Percentiles rank a stretch among this genome's conserved stretches.
Conservation (phyloP, 257 asterid species). For the Nicotiana tomentosiformis region DNA sequence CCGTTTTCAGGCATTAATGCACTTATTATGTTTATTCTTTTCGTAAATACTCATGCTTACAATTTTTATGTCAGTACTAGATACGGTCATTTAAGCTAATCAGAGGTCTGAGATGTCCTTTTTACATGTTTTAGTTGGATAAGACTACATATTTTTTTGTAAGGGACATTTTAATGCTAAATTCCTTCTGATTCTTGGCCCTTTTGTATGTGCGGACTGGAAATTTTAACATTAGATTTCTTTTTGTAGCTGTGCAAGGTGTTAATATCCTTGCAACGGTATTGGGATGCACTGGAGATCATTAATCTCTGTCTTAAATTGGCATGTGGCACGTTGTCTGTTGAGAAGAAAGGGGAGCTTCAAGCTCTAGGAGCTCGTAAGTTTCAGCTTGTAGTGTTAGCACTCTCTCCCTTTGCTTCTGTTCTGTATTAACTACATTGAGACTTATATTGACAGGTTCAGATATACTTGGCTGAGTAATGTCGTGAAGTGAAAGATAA, state of each 20-base stretch:
- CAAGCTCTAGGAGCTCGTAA: slow-evolving; percentile 78
- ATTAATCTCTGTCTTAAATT: slow-evolving; percentile 62
- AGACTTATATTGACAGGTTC: background rate
- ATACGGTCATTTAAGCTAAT: background rate
- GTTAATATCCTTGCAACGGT: slow-evolving; percentile 53
- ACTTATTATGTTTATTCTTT: background rate
- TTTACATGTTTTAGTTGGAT: background rate
- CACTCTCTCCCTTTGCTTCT: slow-evolving; percentile 9
- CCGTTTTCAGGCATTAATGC: background rate
- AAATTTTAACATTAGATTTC: background rate
- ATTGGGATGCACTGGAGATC: slow-evolving; percentile 69
- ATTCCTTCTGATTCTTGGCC: background rate
- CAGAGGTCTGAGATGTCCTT: background rate
- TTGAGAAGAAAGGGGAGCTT: slow-evolving; percentile 54
- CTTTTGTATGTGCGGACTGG: background rate
- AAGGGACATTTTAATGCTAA: background rate
- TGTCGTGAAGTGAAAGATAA: background rate
- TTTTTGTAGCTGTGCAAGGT: slow-evolving; percentile 57
- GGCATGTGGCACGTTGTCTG: slow-evolving; percentile 44
- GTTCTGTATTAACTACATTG: background rate
- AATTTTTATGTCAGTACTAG: background rate
- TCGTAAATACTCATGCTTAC: background rate
- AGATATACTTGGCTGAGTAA: background rate
- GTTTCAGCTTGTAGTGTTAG: slow-evolving; percentile 18
- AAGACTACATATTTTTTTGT: too few species aligned